phyloP scores from a whole-genome alignment of 495 filamentous ascomycete genomes.

The Aspergillus affinis region DNA sequence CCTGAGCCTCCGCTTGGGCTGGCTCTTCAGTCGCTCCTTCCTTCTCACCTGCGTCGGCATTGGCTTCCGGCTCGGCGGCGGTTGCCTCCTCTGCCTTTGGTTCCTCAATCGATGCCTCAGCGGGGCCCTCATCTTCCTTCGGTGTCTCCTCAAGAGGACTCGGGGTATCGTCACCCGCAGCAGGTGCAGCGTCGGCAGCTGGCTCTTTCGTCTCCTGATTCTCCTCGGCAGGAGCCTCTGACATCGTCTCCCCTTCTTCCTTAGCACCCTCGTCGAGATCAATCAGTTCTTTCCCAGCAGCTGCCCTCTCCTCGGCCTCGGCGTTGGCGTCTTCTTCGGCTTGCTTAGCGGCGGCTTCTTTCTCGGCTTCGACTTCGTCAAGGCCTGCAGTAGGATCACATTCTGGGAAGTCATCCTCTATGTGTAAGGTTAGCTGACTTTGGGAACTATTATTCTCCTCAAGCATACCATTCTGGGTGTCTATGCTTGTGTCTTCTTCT shows the following conservation, averaged over 20 bases:
- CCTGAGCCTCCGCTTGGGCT: conserved; percentile 12
- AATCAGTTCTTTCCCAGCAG: conserved; percentile 13
- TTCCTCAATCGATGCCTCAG: background rate
- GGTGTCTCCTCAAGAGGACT: background rate
- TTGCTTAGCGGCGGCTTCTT: conserved; percentile 21
- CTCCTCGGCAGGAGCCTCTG: background rate
- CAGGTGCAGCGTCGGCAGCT: background rate
- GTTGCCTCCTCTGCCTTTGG: background rate
- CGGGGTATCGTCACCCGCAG: conserved; percentile 6
- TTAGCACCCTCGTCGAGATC: conserved; percentile 10
- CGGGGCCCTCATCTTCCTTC: background rate
- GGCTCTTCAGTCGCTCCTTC: conserved; percentile 10
- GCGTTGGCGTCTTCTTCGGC: conserved; percentile 23
- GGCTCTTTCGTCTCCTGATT: background rate
- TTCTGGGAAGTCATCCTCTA: conserved; percentile 25
- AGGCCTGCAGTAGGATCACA: conserved; percentile 18
- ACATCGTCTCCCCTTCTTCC: background rate
- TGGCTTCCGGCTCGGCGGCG: background rate
- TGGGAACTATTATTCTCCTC: background rate
- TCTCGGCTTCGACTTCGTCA: conserved; percentile 26
- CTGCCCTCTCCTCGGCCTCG: conserved; percentile 15
- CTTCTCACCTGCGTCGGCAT: background rate
- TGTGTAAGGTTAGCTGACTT: conserved; percentile 11
- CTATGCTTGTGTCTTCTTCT: background rate
- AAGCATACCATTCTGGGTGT: conserved; percentile 17